Evolutionary conservation across 2,329 filamentous ascomycete genomes (phyloP).

Genomic region (Paecilomyces formosus): DNA sequence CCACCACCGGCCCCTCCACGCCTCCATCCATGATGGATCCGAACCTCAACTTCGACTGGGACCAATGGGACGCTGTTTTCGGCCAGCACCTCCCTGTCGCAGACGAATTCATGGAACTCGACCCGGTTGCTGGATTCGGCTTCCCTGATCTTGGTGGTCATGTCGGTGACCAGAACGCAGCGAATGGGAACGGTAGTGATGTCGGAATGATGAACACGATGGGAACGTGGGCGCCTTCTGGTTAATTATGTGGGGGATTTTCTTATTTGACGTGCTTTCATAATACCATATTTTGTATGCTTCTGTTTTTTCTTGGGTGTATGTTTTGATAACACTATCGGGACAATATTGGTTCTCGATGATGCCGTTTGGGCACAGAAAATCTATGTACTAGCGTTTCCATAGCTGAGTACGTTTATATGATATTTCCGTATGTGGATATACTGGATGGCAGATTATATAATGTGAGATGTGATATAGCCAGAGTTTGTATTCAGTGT

Average conservation of each 20-base stretch:
- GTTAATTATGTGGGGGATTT: not conserved
- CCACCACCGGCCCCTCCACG: slow-evolving; percentile 14
- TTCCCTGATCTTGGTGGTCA: slow-evolving; percentile 17
- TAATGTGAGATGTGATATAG: too few species aligned
- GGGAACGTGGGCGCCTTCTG: not conserved
- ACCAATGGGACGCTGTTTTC: slow-evolving; percentile 43
- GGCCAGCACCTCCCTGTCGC: slow-evolving; percentile 38
- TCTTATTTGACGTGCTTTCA: not conserved
- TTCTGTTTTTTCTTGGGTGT: not conserved
- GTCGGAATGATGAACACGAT: not conserved
- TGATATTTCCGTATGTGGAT: too few species aligned
- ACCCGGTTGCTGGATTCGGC: slow-evolving; percentile 28
- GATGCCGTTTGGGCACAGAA: not conserved
- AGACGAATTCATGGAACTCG: slow-evolving; percentile 37
- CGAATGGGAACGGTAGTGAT: not conserved
- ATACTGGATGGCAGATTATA: not conserved
- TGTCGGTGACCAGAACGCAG: not conserved
- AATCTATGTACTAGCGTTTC: not conserved
- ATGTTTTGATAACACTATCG: not conserved
- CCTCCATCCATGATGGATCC: slow-evolving; percentile 31
- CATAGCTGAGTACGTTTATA: not conserved
- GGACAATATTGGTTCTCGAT: not conserved
- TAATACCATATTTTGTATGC: not conserved
- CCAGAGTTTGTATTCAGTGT: too few species aligned
- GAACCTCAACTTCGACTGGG: slow-evolving; percentile 42